Evolutionary conservation across 208 protist species (phyloP).

Genomic region (Leishmania guyanensis): DNA sequence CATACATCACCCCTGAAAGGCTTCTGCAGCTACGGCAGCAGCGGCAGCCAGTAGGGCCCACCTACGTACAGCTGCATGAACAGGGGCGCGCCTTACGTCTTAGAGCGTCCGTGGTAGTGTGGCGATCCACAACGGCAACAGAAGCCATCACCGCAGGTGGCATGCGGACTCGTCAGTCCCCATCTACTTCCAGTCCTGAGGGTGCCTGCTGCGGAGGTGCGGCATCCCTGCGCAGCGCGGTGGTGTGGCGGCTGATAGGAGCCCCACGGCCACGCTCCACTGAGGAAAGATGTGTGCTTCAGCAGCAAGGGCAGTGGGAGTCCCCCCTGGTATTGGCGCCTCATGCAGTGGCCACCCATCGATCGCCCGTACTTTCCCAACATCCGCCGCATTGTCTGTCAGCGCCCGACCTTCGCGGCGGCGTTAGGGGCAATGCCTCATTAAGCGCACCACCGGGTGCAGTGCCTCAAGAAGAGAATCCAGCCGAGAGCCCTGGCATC

Average conservation of each 20-base stretch:
- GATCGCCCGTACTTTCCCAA: neutral
- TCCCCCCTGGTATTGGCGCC: neutral
- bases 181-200: neutral
- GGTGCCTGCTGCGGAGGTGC: neutral
- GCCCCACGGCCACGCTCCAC: constrained; percentile 10
- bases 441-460: neutral
- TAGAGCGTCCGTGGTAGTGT: neutral
- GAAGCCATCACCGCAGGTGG: neutral
- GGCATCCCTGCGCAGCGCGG: neutral
- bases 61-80: constrained; percentile 19
- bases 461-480: neutral
- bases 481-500: neutral
- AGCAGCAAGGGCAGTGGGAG: neutral
- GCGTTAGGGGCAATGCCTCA: neutral
- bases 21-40: neutral
- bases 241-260: constrained; percentile 24
- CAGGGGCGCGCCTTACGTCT: neutral
- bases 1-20: neutral
- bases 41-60: constrained; percentile 8
- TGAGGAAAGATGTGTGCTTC: neutral
- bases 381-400: neutral
- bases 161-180: neutral
- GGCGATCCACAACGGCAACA: neutral
- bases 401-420: neutral
- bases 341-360: neutral